Percentiles rank a stretch among this genome's conserved stretches.
Evolutionary conservation across 1,139 yeast genomes (phyloP).

Genomic region (Scheffersomyces illinoinensis): DNA sequence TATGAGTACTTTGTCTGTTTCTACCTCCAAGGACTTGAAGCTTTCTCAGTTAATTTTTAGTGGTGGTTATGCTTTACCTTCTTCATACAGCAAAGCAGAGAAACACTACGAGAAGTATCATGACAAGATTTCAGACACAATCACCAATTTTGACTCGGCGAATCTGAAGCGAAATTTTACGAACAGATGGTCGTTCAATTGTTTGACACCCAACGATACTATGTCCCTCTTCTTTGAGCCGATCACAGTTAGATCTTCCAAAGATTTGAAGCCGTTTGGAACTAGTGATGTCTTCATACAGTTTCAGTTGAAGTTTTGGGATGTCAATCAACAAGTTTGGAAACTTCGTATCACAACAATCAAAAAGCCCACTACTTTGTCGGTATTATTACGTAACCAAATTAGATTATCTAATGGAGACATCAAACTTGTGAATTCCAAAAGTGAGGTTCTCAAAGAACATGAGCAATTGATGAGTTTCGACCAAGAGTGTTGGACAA

Average conservation of each 20-base stretch:
- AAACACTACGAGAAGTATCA: slow-evolving; percentile 23
- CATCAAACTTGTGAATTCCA: slow-evolving; percentile 14
- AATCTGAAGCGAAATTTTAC: slow-evolving; percentile 32
- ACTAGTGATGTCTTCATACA: slow-evolving; percentile 29
- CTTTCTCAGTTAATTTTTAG: slow-evolving; percentile 28
- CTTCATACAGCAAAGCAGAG: slow-evolving; percentile 28
- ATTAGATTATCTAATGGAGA: slow-evolving; percentile 16
- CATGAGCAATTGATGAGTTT: slow-evolving; percentile 28
- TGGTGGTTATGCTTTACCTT: slow-evolving; percentile 34
- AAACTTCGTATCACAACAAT: slow-evolving; percentile 32
- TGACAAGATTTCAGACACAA: slow-evolving; percentile 35
- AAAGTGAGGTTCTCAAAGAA: slow-evolving; percentile 27
- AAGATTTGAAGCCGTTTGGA: slow-evolving; percentile 16
- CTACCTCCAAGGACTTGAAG: slow-evolving; percentile 34
- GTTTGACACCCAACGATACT: slow-evolving; percentile 20
- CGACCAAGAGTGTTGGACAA: slow-evolving; percentile 32
- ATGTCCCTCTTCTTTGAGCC: slow-evolving; percentile 35
- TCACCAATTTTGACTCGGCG: slow-evolving; percentile 34
- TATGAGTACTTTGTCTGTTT: slow-evolving; percentile 21
- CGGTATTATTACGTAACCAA: slow-evolving; percentile 15
- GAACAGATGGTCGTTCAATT: slow-evolving; percentile 36
- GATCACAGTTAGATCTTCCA: slow-evolving; percentile 26
- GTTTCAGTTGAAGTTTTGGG: slow-evolving; percentile 33
- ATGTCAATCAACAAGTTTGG: slow-evolving; percentile 18
- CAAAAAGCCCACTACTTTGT: slow-evolving; percentile 30